Base-by-base conservation (phyloP, 1,284 basidiomycete species). In the Rhodotorula sp. region DNA sequence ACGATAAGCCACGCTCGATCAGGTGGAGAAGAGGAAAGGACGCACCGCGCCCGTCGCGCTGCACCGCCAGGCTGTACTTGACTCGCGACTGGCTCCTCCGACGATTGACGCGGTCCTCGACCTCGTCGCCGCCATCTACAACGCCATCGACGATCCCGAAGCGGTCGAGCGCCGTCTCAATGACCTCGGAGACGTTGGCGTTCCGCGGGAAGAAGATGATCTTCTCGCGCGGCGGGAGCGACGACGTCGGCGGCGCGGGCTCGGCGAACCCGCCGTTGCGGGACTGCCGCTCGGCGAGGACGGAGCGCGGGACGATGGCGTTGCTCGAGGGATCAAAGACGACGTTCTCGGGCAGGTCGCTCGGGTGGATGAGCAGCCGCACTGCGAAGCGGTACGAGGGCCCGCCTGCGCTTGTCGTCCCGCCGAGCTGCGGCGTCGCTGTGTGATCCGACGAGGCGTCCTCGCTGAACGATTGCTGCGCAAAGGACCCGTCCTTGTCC, bases 101-200 rank as follows among this genome's bases (percentile, higher is more conserved):
- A 81, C 93, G 92, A 22, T 88, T 86, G 55, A 89, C 83, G 80
- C 95, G 94, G 79, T 96, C 94, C 81, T 98, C 96, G 1, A 98
- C 88, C 78, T 97, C 95, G 81, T 99, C 96, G 1, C 95, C 95
- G 2, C 96, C 96, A 80, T 98, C 94, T 1, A 97, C 95, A 3
- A 99, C 93, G 29, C 94, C 96, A 55, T 97, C 96, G 46, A 88
- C 83, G 62, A 99, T 95, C 0, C 95, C 95, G 79, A 97, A 97
- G 64, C 92, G 84, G 78, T 97, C 94, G 73, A 98, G 80, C 21
- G 90, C 91, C 56, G 92, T 85, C 81, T 99, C 96, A 62, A 97
- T 93, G 17, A 95, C 94, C 81, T 99, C 96, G 0, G 94, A 93
- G 1, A 97, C 95, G 0, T 93, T 98, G 39, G 91, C 89, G 79